A percentile compares a stretch with the other conserved stretches of the same genome.
These are phyloP conservation scores for Knoxdaviesia proteae DNA, from an alignment of 2,329 filamentous ascomycete genomes.

Conservation along the genomic window DNA sequence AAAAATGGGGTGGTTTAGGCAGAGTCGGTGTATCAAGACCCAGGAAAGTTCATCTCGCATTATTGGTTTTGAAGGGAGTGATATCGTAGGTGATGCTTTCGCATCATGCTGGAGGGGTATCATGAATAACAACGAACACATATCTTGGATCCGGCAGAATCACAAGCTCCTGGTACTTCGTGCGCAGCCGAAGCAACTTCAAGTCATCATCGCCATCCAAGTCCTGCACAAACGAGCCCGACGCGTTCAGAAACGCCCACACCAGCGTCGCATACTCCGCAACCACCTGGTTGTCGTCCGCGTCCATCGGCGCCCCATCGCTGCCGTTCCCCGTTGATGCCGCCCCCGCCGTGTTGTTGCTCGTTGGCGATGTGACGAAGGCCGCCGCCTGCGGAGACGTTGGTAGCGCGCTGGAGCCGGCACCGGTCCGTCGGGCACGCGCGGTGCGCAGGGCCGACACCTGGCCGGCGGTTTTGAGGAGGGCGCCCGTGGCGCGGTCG, in stretches of 20 bases:
- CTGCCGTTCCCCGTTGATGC: not conserved
- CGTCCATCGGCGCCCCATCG: conserved; percentile 12
- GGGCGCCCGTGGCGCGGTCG: conserved; percentile 48
- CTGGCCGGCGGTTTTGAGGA: conserved; percentile 56
- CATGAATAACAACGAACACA: conserved; percentile 59
- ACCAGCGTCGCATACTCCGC: conserved; percentile 59
- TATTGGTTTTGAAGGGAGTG: too few species aligned
- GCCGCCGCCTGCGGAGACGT: conserved; percentile 16
- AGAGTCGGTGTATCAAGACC: too few species aligned
- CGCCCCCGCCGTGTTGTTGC: conserved; percentile 11
- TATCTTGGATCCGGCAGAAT: conserved; percentile 68
- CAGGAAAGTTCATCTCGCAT: too few species aligned
- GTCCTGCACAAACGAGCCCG: conserved; percentile 48
- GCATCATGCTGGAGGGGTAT: conserved; percentile 39
- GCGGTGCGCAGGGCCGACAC: conserved; percentile 30
- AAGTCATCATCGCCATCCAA: conserved; percentile 61
- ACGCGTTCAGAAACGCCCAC: conserved; percentile 52
- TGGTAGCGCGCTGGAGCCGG: conserved; percentile 3
- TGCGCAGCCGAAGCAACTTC: conserved; percentile 54
- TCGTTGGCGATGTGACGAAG: conserved; percentile 15
- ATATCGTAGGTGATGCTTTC: too few species aligned
- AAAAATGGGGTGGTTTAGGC: too few species aligned
- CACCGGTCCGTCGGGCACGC: conserved; percentile 5
- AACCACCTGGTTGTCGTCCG: conserved; percentile 33
- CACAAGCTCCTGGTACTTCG: conserved; percentile 70